Evolutionary conservation across 768 basidiomycete species (phyloP).

Genomic region (Tulasnella sp.): DNA sequence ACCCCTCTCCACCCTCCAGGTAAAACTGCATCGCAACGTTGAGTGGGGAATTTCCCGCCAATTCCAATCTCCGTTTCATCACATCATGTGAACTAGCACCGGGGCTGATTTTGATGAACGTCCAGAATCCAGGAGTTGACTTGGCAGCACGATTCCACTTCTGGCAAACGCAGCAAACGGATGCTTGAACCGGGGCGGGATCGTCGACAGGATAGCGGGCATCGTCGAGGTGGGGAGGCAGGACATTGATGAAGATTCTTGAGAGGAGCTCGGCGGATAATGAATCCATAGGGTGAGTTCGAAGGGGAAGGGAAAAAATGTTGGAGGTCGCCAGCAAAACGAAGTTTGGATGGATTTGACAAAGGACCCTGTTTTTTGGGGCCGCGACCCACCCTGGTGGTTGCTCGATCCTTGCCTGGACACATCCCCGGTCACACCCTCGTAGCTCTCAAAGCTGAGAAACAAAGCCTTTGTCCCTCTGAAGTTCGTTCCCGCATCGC

Average conservation of each 20-base stretch:
- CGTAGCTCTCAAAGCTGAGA: no score
- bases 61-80: background rate
- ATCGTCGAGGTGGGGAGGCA: no score
- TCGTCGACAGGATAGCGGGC: background rate
- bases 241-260: background rate
- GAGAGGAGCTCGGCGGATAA: background rate
- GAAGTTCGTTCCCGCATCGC: no score
- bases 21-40: background rate
- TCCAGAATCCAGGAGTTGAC: background rate
- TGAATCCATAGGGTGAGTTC: no score
- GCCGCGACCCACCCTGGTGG: no score
- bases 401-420: no score
- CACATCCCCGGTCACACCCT: no score
- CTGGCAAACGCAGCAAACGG: background rate
- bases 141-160: background rate
- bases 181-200: background rate
- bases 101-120: background rate
- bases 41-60: background rate
- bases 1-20: background rate
- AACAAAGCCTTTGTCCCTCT: no score
- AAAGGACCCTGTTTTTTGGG: no score
- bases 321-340: no score
- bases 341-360: no score
- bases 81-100: background rate
- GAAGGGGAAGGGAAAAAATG: no score